Evolutionary conservation across 148 eudicot genomes (phyloP), one percentile per base, ranked within the genome.

Genomic region (Arctostaphylos glauca): DNA sequence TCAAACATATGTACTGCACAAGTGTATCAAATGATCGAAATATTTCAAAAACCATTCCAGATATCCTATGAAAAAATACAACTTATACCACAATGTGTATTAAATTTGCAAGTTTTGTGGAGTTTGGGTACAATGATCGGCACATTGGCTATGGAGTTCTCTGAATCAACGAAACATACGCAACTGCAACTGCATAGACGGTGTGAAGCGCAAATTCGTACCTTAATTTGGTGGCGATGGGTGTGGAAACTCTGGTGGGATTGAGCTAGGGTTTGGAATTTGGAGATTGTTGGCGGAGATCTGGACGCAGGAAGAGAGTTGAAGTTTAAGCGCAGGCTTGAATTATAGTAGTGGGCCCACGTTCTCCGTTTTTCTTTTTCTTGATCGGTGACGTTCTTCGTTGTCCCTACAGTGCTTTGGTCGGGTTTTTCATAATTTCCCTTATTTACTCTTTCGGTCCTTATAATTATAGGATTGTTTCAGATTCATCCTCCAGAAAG

Each of bases 181-280:
- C 48, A 59, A 56, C 19, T 43, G 68, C 50, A 41, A 44, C 8
- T 2, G 4, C 9, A 9, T n/a, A 72, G 10, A 44, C 5, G 14
- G 77, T 19, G 13, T 6, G 41, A 58, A 58, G 4, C 23, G 25
- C 43, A 21, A 18, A n/a, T 44, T 18, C 47, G 66, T 46, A 79
- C 81, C 81, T 44, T 67, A 79, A 79, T 79, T 21, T 13, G 81
- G 25, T n/a, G 53, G n/a, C 31, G 16, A 60, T 21, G n/a, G 43
- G 14, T 12, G 81, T 79, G 54, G 54, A 46, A 46, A 60, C 46
- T 19, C 38, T 60, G 81, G 31, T 44, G 72, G 81, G 68, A 47
- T 60, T 44, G 68, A 47, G 43, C 54, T 79, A 59, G 81, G 72
- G 81, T 23, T 60, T 46, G 81, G 21, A 60, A n/a, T 48, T 48